These are phyloP conservation scores for Tillandsia leiboldiana DNA, from an alignment of 176 grass and related monocot genomes.

Conservation along the genomic window DNA sequence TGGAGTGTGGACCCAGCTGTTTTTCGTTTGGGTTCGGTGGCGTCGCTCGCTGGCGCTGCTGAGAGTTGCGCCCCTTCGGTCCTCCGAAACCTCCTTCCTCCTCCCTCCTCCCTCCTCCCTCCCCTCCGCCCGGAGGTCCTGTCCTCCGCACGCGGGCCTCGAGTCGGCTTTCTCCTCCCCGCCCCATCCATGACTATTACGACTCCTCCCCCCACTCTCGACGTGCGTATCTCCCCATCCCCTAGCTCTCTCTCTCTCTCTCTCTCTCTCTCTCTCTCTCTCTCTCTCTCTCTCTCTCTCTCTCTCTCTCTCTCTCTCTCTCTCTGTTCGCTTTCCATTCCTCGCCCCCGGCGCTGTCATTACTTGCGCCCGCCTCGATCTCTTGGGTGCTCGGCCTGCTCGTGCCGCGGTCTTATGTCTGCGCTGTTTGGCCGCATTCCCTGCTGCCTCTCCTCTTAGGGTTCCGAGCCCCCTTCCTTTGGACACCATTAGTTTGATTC, in stretches of 20 bases:
- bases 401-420: neutral
- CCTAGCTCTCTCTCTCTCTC: neutral
- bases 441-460: neutral
- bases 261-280: neutral
- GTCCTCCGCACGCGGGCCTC: conserved; percentile 1
- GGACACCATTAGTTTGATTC: neutral
- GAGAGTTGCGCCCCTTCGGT: neutral
- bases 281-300: conserved; percentile 4
- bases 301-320: neutral
- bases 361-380: neutral
- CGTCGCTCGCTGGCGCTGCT: neutral
- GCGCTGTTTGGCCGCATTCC: neutral
- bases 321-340: no score
- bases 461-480: neutral
- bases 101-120: conserved; percentile 1
- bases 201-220: conserved; percentile 51
- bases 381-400: neutral
- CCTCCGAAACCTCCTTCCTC: neutral
- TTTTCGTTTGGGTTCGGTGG: neutral
- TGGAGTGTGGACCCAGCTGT: neutral
- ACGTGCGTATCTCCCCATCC: conserved; percentile 33
- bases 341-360: no score
- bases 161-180: conserved; percentile 6
- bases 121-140: conserved; percentile 2
- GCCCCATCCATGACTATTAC: conserved; percentile 55